Conservation (phyloP, 1,284 basidiomycete species). For the Gomphus bonarii region DNA sequence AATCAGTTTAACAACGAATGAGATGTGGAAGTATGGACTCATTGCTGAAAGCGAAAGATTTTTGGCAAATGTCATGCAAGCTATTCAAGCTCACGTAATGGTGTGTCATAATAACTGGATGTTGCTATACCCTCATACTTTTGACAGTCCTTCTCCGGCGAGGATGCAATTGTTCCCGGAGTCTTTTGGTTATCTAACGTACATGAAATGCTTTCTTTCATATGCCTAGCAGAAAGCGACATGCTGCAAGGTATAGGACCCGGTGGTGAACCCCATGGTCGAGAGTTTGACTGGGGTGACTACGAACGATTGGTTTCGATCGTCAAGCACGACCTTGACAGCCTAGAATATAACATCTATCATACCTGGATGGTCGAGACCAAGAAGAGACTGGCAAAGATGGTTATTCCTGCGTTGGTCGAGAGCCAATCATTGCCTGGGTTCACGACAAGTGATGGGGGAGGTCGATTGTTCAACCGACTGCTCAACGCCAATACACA, state of each 20-base stretch:
- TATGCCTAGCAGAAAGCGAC: conserved; percentile 96
- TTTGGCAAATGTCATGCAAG: conserved; percentile 98
- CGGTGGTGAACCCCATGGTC: conserved; percentile 83
- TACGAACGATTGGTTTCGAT: conserved; percentile 95
- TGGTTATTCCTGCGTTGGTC: conserved; percentile 97
- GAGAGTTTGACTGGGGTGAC: conserved; percentile 94
- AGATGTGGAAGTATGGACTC: conserved; percentile 99
- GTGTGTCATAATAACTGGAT: conserved; percentile 38
- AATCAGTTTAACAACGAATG: conserved; percentile 94
- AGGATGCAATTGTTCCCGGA: conserved; percentile 93
- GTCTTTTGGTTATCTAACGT: conserved; percentile 99
- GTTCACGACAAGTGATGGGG: conserved; percentile 91
- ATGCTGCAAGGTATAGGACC: conserved; percentile 98
- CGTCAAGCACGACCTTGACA: conserved; percentile 98
- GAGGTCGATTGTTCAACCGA: conserved; percentile 86
- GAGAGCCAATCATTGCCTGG: conserved; percentile 97
- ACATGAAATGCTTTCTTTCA: conserved; percentile 99
- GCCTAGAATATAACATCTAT: conserved; percentile 99
- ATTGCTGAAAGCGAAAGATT: conserved; percentile 96
- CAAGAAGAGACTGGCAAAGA: conserved; percentile 94
- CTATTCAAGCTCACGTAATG: conserved; percentile 97
- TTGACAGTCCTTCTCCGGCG: conserved; percentile 74
- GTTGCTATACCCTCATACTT: neutral
- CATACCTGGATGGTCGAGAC: conserved; percentile 99
- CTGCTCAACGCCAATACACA: conserved; percentile 77